Evolutionary conservation across 2,329 filamentous ascomycete species (phyloP), one percentile per base, ranked within the genome.

Genomic region (Ceratocystis huliohia): DNA sequence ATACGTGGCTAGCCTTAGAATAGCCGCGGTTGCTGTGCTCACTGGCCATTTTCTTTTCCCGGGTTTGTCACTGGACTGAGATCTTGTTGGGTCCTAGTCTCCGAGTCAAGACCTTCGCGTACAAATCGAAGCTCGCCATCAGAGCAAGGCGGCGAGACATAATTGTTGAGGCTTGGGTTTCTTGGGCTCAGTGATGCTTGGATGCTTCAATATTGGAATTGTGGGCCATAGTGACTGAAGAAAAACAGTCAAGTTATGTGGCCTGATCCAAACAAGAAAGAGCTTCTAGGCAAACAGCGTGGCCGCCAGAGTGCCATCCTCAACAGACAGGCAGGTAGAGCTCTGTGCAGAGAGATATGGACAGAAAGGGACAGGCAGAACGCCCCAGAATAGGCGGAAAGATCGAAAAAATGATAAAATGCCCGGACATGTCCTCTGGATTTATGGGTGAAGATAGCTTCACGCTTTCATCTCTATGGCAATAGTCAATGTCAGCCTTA

Each of bases 391-490:
- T 30, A n/a, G 22, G 53, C 8, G 30, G 22, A 15, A 25, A 33
- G 22, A 28, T 20, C 15, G 6, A 30, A 57, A 57, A 15, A 30
- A 57, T 28, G 28, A 30, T 57, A 17, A 50, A 57, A 57, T 30
- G 53, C 22, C 22, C 17, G 22, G 53, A 57, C 53, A 33, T 57
- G 22, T 17, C 53, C 22, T 30, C 53, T 33, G 22, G 10, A 15
- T 57, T 28, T 13, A 57, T 28, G 53, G 30, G 10, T 50, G 46
- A 28, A 10, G 53, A 57, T 57, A 30, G 22, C 53, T 57, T 30
- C 53, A 57, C 33, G 15, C 53, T 57, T 57, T 57, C 53, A 57
- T 57, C 53, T 57, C 53, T 57, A 57, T 57, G 22, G 53, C 53
- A 30, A 57, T 57, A n/a, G 53, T 25, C 53, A 57, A 30, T 22